Percentiles rank a stretch among this genome's conserved stretches.
phyloP scores from a whole-genome alignment of 306 rosid species.

The Pterocarpus santalinus region DNA sequence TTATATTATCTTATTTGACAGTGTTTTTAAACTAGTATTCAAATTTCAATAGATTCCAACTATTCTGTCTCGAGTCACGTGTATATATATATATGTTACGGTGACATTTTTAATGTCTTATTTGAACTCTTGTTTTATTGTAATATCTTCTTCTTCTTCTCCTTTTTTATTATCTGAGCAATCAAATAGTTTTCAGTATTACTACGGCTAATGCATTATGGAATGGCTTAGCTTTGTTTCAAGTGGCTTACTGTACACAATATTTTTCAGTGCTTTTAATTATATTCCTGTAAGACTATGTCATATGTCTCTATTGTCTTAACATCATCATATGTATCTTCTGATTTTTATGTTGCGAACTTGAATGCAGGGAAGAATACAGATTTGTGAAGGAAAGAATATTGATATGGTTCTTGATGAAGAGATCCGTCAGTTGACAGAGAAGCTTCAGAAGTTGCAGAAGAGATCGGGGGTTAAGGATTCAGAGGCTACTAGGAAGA shows the following conservation, averaged over 20 bases:
- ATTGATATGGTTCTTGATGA: slow-evolving; percentile 63
- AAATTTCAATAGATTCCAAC: no score
- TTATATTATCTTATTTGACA: no score
- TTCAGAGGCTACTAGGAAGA: slow-evolving; percentile 40
- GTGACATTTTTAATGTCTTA: no score
- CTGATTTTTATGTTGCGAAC: slow-evolving; percentile 38
- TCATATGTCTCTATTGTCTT: background rate
- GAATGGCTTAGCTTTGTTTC: background rate
- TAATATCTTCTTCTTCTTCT: background rate
- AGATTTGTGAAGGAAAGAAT: slow-evolving; percentile 68
- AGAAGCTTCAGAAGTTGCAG: slow-evolving; percentile 72
- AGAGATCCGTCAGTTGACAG: slow-evolving; percentile 68
- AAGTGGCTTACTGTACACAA: background rate
- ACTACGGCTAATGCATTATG: background rate
- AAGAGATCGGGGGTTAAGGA: slow-evolving; percentile 61
- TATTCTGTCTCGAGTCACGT: no score
- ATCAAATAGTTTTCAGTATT: background rate
- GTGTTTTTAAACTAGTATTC: no score
- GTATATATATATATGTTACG: no score
- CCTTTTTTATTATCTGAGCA: background rate
- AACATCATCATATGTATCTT: background rate
- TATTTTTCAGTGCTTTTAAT: slow-evolving; percentile 7
- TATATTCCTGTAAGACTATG: slow-evolving; percentile 20
- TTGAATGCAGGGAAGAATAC: slow-evolving; percentile 73
- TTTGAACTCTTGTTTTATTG: no score